Evolutionary conservation across 352 stramenopile species (phyloP), one percentile per base, ranked within the genome.

Genomic region (Peronospora tabacina): DNA sequence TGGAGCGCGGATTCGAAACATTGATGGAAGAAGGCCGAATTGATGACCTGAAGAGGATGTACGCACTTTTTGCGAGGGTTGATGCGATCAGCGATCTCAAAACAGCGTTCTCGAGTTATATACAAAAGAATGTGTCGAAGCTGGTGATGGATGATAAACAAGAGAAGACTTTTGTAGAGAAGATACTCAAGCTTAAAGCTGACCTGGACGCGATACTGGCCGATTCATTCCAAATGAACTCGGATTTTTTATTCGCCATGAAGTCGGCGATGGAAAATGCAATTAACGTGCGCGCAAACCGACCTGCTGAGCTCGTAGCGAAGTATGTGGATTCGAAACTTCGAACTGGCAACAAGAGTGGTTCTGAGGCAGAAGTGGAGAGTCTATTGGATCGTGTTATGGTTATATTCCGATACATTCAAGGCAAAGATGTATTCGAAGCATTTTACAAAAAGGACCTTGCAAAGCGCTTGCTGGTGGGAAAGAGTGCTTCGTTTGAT

Each of bases 391-490:
- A 96, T 34, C 79, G 90, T 29, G 84, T 98, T 32, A 97, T 98
- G 69, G 70, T 96, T 9, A 85, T 99, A 39, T 99, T 98, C 57
- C 76, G 82, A 9, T 97, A 97, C 67, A 78, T 98, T 34, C 88
- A 97, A 55, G 93, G 87, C 48, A 99, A 99, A 58, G 96, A 99
- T 67, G 90, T 98, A 20, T 99, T 99, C 63, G 95, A 99, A 57
- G 95, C 91, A 11, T 99, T 98, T 58, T 99, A 99, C 73, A 98
- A 98, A 61, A 94, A 95, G 43, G 93, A 98, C 59, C 67, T 99
- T 32, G 87, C 96, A 0, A 99, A 98, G 66, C 86, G 97, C 3
- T 68, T 99, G 38, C 68, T 99, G 1, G 87, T 97, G 10, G 82
- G 80, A 13, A 82, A 83, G 44, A 91, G 78, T 24, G 87, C 73